Conservation (phyloP, 2,329 filamentous ascomycete genomes). For the Cladobotryum mycophilum region DNA sequence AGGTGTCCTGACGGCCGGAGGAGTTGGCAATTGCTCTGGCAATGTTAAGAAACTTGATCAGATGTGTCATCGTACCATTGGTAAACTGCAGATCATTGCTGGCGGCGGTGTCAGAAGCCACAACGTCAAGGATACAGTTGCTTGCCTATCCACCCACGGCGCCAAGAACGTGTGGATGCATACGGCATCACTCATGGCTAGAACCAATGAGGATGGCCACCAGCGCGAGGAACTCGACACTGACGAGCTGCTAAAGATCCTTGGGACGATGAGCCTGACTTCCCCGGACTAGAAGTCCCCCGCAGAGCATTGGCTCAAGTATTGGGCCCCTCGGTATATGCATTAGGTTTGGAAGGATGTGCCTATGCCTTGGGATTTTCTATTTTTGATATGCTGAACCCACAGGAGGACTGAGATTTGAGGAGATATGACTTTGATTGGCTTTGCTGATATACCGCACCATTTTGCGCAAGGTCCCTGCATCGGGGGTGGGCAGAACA, state of each 20-base stretch:
- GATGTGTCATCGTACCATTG: constrained; percentile 26
- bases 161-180: constrained; percentile 37
- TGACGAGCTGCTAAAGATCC: constrained; percentile 18
- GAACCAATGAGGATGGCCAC: constrained; percentile 6
- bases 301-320: constrained; percentile 20
- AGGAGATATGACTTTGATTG: too few relatives aligned
- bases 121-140: constrained; percentile 30
- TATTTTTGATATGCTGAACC: too few relatives aligned
- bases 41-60: constrained; percentile 33
- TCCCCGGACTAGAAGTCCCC: constrained; percentile 23
- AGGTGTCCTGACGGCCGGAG: constrained; percentile 49
- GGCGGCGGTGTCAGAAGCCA: constrained; percentile 44
- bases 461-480: too few relatives aligned
- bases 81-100: constrained; percentile 41
- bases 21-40: constrained; percentile 33
- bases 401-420: too few relatives aligned
- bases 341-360: too few relatives aligned
- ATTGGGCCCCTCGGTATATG: constrained; percentile 12
- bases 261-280: constrained; percentile 17
- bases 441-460: too few relatives aligned
- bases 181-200: constrained; percentile 31
- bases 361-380: too few relatives aligned
- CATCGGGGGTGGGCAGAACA: too few relatives aligned
- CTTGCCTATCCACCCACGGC: constrained; percentile 19
- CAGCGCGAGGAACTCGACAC: constrained; percentile 20